A percentile compares a stretch with the other conserved stretches of the same genome.
Conservation (phyloP, 179 eudicot species). For the Actinidia chinensis region DNA sequence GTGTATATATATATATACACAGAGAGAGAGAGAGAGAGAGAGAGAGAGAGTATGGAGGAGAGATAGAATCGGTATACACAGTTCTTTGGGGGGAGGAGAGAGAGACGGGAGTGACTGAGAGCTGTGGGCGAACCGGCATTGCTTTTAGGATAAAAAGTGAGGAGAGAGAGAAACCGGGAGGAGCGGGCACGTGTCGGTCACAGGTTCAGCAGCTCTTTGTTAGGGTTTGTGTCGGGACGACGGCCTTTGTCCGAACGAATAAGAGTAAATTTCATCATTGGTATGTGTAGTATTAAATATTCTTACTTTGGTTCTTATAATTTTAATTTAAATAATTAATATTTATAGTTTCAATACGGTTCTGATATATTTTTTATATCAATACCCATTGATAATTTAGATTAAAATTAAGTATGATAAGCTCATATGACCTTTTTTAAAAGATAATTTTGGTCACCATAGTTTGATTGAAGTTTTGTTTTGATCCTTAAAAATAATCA, state of each 20-base stretch:
- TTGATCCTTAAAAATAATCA: no score
- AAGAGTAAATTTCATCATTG: no score
- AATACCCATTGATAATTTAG: no score
- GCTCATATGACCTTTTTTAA: no score
- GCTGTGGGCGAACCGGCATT: background rate
- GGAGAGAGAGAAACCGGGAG: background rate
- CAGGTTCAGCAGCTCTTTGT: background rate
- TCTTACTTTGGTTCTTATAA: no score
- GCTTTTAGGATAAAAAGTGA: background rate
- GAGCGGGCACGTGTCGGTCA: conserved; percentile 1
- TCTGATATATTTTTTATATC: no score
- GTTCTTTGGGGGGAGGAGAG: background rate
- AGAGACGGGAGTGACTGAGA: background rate
- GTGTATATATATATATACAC: background rate
- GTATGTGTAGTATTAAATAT: no score
- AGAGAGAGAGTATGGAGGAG: background rate
- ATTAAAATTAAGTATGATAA: no score
- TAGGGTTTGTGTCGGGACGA: background rate
- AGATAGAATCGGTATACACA: background rate
- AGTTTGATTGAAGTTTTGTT: no score
- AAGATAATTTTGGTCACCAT: no score
- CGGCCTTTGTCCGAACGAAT: background rate
- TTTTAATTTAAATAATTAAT: no score
- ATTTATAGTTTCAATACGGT: no score
- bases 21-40: background rate